phyloP scores from a whole-genome alignment of 2,329 filamentous ascomycete genomes.

The Claviceps pusilla region DNA sequence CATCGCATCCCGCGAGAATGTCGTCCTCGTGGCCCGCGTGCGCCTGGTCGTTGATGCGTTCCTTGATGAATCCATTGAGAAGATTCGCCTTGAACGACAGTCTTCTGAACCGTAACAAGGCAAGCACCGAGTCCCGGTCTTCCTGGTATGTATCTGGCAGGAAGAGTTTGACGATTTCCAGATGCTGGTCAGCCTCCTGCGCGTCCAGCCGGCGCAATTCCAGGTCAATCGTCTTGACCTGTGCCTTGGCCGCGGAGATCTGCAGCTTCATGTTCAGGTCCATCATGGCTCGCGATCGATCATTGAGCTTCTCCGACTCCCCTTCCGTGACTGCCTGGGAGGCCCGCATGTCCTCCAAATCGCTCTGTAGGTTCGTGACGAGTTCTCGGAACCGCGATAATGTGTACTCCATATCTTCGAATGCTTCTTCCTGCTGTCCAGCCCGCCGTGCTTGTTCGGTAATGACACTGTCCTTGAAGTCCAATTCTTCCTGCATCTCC shows the following conservation, averaged over 20 bases:
- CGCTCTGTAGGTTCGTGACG: conserved; percentile 68
- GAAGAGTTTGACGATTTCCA: conserved; percentile 79
- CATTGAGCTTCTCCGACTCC: conserved; percentile 80
- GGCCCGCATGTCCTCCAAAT: conserved; percentile 81
- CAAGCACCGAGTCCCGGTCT: conserved; percentile 75
- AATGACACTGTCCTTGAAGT: conserved; percentile 72
- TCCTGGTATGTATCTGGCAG: conserved; percentile 68
- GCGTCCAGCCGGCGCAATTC: conserved; percentile 78
- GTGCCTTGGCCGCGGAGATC: conserved; percentile 75
- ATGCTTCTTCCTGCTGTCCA: conserved; percentile 59
- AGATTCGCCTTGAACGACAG: conserved; percentile 78
- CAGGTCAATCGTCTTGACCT: conserved; percentile 85
- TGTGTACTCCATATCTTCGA: conserved; percentile 83
- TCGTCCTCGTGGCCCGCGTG: conserved; percentile 62
- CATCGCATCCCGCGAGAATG: conserved; percentile 63
- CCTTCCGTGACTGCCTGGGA: conserved; percentile 85
- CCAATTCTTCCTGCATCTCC: conserved; percentile 85
- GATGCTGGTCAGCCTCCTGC: conserved; percentile 74
- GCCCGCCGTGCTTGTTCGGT: conserved; percentile 64
- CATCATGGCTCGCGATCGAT: conserved; percentile 84
- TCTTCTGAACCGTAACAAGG: conserved; percentile 74
- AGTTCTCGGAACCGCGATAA: conserved; percentile 78
- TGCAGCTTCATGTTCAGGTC: conserved; percentile 92
- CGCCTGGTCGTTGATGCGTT: conserved; percentile 54
- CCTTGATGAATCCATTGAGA: conserved; percentile 62